Conservation (phyloP, 2,329 filamentous ascomycete genomes). For the Microsporum canis region DNA sequence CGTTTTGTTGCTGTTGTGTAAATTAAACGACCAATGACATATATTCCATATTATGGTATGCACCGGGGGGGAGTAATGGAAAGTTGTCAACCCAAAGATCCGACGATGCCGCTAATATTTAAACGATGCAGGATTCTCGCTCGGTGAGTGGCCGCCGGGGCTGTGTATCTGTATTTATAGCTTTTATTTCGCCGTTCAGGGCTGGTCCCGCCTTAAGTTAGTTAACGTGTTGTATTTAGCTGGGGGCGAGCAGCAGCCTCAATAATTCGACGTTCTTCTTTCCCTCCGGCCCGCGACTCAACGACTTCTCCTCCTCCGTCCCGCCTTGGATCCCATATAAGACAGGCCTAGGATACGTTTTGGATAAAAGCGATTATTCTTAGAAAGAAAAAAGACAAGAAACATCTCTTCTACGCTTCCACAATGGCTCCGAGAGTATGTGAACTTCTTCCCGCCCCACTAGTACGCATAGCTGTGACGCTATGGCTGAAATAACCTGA, state of each 20-base stretch:
- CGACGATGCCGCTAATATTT: not conserved
- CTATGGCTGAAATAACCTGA: not conserved
- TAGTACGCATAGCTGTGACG: not conserved
- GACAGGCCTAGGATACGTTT: not conserved
- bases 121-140: not conserved
- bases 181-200: not conserved
- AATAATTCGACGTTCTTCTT: not conserved
- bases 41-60: not conserved
- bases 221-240: not conserved
- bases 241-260: not conserved
- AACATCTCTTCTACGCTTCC: not conserved
- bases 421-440: conserved; percentile 11
- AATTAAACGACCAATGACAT: not conserved
- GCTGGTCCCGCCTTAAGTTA: conserved; percentile 1
- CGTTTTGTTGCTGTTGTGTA: not conserved
- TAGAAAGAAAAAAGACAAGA: not conserved
- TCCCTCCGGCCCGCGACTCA: not conserved
- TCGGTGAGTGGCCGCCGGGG: not conserved
- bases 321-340: not conserved
- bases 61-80: not conserved
- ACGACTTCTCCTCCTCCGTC: not conserved
- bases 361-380: not conserved
- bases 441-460: not conserved
- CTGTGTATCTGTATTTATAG: not conserved
- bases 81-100: not conserved